phyloP scores from a whole-genome alignment of 176 grass and related monocot species.

The Oryza nivara region DNA sequence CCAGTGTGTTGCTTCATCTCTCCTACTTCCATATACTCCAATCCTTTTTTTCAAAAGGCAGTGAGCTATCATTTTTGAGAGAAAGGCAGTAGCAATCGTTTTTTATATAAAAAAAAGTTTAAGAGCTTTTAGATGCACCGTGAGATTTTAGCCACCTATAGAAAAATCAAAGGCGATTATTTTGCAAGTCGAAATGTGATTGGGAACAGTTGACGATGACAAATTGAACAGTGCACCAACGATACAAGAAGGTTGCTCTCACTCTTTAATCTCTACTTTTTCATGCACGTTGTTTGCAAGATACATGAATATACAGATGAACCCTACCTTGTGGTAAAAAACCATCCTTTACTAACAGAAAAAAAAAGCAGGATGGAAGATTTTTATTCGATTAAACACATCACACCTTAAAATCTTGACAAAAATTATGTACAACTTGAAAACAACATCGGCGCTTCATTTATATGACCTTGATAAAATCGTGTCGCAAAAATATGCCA shows the following conservation, averaged over 20 bases:
- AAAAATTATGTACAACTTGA: not conserved
- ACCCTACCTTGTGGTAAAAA: not conserved
- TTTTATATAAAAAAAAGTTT: conserved; percentile 12
- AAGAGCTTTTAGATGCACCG: conserved; percentile 26
- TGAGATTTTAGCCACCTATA: not conserved
- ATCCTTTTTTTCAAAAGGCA: conserved; percentile 30
- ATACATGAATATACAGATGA: not conserved
- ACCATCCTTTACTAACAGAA: not conserved
- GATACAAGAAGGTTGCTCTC: not conserved
- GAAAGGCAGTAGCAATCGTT: not conserved
- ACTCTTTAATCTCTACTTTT: not conserved
- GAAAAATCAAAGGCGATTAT: not conserved
- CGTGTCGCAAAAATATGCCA: no score
- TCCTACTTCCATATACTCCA: not conserved
- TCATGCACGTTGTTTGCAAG: not conserved
- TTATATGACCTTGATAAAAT: no score
- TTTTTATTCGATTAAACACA: not conserved
- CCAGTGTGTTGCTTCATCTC: conserved; percentile 4
- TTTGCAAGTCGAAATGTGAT: conserved; percentile 32
- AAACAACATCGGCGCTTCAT: not conserved
- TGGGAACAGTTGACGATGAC: conserved; percentile 22
- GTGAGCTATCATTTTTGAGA: not conserved
- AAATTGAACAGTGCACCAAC: not conserved
- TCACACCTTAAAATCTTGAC: not conserved
- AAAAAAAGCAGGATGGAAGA: not conserved